phyloP scores from a whole-genome alignment of 2,329 filamentous ascomycete genomes.

The Neofusicoccum laricinum region DNA sequence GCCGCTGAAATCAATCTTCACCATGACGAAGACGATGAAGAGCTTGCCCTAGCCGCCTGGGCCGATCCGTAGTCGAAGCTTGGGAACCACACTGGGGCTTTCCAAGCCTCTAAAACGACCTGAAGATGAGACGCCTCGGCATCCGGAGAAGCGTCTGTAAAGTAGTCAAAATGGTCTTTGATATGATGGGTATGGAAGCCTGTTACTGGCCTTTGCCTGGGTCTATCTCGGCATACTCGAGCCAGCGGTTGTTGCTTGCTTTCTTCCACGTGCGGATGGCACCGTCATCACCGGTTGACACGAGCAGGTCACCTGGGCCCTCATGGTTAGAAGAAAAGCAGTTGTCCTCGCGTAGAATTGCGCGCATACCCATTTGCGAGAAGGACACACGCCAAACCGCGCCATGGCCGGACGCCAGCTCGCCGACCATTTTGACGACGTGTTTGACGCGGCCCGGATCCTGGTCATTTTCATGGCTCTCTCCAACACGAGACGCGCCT shows the following conservation, averaged over 20 bases:
- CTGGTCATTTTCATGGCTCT: slow-evolving; percentile 54
- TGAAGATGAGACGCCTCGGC: not conserved
- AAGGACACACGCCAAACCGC: slow-evolving; percentile 76
- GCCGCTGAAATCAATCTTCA: no score
- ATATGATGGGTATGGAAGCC: not conserved
- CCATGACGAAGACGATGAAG: no score
- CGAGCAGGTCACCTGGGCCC: slow-evolving; percentile 67
- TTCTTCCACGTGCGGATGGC: slow-evolving; percentile 52
- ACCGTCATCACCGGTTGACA: slow-evolving; percentile 75
- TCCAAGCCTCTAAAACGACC: not conserved
- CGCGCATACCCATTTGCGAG: slow-evolving; percentile 42
- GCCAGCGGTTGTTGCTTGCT: slow-evolving; percentile 46
- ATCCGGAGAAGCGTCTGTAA: not conserved
- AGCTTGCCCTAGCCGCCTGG: not conserved
- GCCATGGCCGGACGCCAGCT: slow-evolving; percentile 64
- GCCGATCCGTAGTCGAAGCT: not conserved
- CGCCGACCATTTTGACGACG: slow-evolving; percentile 60
- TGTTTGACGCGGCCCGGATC: slow-evolving; percentile 67
- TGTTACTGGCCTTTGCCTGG: slow-evolving; percentile 9
- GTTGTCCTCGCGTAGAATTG: not conserved
- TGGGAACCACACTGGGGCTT: not conserved
- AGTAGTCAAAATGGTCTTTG: slow-evolving; percentile 2
- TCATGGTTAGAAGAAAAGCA: not conserved
- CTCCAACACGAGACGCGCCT: slow-evolving; percentile 38
- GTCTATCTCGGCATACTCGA: slow-evolving; percentile 49